phyloP scores from a whole-genome alignment of 495 filamentous ascomycete species.

The Stereocaulon alpinum region DNA sequence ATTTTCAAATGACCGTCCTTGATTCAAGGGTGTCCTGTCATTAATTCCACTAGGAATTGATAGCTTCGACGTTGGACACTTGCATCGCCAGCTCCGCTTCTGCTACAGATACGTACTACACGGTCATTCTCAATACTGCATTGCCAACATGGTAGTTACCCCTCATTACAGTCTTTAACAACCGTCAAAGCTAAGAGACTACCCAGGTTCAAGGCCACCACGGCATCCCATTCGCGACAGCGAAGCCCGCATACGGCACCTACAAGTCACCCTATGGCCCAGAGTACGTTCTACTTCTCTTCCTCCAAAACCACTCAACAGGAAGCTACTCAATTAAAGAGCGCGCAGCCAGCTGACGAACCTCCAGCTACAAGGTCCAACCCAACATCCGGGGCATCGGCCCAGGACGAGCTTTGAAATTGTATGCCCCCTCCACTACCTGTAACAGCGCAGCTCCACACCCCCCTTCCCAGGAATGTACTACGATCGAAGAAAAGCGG shows the following conservation, averaged over 20 bases:
- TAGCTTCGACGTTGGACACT: neutral
- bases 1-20: neutral
- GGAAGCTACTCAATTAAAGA: neutral
- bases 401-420: constrained; percentile 31
- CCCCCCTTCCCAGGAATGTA: neutral
- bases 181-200: neutral
- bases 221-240: constrained; percentile 20
- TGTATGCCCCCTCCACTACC: constrained; percentile 34
- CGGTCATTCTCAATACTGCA: no score
- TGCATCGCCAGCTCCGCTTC: neutral
- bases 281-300: constrained; percentile 19
- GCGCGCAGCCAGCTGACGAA: neutral
- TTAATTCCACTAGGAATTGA: neutral
- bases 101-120: no score
- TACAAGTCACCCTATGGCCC: constrained; percentile 38
- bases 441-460: neutral
- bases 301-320: neutral
- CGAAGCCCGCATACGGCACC: constrained; percentile 26
- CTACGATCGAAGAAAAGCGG: constrained; percentile 3
- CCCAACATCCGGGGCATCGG: constrained; percentile 44
- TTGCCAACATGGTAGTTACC: neutral
- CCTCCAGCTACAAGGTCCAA: constrained; percentile 41
- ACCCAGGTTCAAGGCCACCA: constrained; percentile 20
- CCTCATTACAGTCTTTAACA: no score
- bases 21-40: neutral